Percentiles rank a stretch among this genome's conserved stretches.
Evolutionary conservation across 495 filamentous ascomycete genomes (phyloP).

Genomic region (Filosporella fistucella): DNA sequence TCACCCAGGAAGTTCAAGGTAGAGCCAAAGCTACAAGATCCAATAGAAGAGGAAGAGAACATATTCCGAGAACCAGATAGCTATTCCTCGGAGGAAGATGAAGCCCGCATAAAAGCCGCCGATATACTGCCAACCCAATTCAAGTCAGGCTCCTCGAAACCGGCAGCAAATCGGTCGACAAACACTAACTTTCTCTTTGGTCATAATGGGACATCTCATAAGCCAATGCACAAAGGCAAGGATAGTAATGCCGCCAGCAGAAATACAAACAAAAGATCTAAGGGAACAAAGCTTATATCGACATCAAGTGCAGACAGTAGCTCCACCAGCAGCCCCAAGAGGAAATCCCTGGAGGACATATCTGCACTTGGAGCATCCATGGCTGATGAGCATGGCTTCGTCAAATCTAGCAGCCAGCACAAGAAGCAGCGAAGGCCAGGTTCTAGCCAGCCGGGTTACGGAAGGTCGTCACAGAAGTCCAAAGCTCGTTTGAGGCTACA

Average conservation of each 20-base stretch:
- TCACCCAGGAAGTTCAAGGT: background rate
- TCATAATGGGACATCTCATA: background rate
- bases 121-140: background rate
- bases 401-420: too few relatives aligned
- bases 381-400: background rate
- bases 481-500: too few relatives aligned
- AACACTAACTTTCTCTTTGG: background rate
- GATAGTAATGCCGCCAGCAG: background rate
- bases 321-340: background rate
- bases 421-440: too few relatives aligned
- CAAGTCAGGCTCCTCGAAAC: background rate
- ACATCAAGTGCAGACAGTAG: too few relatives aligned
- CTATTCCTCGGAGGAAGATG: conserved; percentile 6
- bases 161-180: background rate
- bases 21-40: background rate
- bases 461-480: too few relatives aligned
- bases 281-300: too few relatives aligned
- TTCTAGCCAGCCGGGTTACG: too few relatives aligned
- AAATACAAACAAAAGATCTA: background rate
- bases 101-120: background rate
- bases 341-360: background rate
- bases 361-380: background rate
- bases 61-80: conserved; percentile 9
- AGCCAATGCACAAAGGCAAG: background rate
- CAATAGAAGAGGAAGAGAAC: conserved; percentile 1